phyloP scores from a whole-genome alignment of 2,329 filamentous ascomycete genomes.

The Pyrenophora seminiperda region DNA sequence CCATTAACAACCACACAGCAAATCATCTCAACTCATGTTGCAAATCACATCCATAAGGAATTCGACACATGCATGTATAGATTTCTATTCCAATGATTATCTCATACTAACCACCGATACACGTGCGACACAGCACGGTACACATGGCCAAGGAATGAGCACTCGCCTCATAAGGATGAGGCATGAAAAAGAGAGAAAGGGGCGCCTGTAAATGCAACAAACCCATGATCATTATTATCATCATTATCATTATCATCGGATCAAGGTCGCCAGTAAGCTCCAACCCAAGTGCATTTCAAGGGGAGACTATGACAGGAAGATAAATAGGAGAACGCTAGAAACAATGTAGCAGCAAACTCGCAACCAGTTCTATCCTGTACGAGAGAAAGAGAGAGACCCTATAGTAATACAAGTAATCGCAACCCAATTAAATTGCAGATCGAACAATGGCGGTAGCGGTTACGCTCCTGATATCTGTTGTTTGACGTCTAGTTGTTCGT shows the following conservation, averaged over 20 bases:
- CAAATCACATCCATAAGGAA: no score
- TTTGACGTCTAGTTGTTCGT: conserved; percentile 19
- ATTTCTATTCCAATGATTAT: no score
- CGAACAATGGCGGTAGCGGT: not conserved
- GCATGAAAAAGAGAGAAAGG: not conserved
- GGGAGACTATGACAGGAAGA: not conserved
- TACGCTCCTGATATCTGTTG: no score
- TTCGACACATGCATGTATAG: no score
- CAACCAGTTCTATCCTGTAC: not conserved
- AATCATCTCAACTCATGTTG: no score
- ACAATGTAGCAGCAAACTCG: not conserved
- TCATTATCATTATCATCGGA: not conserved
- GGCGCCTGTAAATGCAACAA: conserved; percentile 14
- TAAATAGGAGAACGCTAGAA: not conserved
- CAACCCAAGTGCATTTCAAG: not conserved
- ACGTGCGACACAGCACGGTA: not conserved
- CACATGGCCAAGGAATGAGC: not conserved
- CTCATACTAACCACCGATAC: no score
- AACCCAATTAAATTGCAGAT: not conserved
- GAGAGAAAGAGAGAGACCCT: not conserved
- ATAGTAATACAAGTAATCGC: conserved; percentile 10
- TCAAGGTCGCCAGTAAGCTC: not conserved
- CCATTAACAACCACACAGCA: no score
- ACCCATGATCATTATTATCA: no score
- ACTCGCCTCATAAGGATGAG: not conserved